phyloP scores from a whole-genome alignment of 345 rosid genomes.

The Xanthoceras sorbifolium region DNA sequence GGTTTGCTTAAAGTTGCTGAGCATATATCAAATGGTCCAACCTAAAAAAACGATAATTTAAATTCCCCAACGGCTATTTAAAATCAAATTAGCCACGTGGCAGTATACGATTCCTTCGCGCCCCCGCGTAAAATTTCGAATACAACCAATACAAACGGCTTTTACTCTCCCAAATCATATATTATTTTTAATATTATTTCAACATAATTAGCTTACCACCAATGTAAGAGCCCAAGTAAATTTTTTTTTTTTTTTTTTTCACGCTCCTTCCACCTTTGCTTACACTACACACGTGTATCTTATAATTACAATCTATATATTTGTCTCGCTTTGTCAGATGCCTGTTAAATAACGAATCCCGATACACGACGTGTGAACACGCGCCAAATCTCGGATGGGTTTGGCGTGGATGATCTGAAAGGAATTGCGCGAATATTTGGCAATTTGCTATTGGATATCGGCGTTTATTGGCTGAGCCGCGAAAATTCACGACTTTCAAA shows the following conservation, averaged over 20 bases:
- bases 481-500: slow-evolving; percentile 34
- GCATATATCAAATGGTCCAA: background rate
- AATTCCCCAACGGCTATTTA: slow-evolving; percentile 12
- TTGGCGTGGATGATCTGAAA: background rate
- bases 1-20: background rate
- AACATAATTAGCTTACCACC: background rate
- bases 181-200: background rate
- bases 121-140: slow-evolving; percentile 16
- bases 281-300: background rate
- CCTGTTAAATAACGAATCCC: background rate
- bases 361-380: background rate
- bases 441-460: slow-evolving; percentile 1
- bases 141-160: background rate
- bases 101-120: slow-evolving; percentile 12
- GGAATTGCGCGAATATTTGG: slow-evolving; percentile 5
- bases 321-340: background rate
- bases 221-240: background rate
- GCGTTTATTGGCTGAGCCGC: slow-evolving; percentile 30
- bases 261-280: background rate
- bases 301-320: background rate
- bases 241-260: too few relatives aligned
- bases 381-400: background rate
- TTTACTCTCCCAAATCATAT: background rate
- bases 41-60: background rate
- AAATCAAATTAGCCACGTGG: background rate